phyloP scores from a whole-genome alignment of 495 filamentous ascomycete genomes.

The Penicillium psychrofluorescens region DNA sequence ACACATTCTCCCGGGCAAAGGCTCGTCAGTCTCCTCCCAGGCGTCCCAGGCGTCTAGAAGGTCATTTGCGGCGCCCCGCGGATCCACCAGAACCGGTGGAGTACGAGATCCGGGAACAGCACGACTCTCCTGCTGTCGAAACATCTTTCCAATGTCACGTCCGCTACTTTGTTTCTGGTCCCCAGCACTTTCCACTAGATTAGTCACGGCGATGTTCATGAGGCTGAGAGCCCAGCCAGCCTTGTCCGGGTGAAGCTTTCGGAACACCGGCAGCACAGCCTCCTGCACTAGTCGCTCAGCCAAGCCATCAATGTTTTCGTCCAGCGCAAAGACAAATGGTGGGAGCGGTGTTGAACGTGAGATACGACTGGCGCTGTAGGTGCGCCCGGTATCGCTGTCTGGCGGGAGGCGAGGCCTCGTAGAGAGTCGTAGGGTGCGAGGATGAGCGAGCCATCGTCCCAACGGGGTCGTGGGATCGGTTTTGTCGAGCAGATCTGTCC shows the following conservation, averaged over 20 bases:
- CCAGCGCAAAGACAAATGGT: slow-evolving; percentile 58
- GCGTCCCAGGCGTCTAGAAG: slow-evolving; percentile 1
- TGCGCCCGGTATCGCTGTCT: slow-evolving; percentile 42
- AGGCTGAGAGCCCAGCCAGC: slow-evolving; percentile 71
- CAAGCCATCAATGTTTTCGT: slow-evolving; percentile 45
- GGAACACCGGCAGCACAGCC: slow-evolving; percentile 59
- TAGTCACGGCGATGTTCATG: slow-evolving; percentile 80
- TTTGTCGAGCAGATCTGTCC: slow-evolving; percentile 59
- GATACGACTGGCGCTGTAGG: slow-evolving; percentile 49
- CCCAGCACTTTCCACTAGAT: slow-evolving; percentile 62
- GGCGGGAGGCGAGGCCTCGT: slow-evolving; percentile 58
- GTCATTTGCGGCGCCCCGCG: too few species aligned
- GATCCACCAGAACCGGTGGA: slow-evolving; percentile 21
- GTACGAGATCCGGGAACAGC: slow-evolving; percentile 19
- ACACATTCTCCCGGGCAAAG: slow-evolving; percentile 39
- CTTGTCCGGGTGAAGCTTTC: slow-evolving; percentile 60
- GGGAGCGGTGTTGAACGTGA: slow-evolving; percentile 66
- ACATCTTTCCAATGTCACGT: slow-evolving; percentile 62
- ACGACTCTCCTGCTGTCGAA: slow-evolving; percentile 51
- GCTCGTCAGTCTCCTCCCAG: slow-evolving; percentile 32
- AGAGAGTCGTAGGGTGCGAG: slow-evolving; percentile 67
- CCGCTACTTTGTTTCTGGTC: slow-evolving; percentile 41
- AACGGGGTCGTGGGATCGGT: slow-evolving; percentile 25
- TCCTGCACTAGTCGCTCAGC: slow-evolving; percentile 66
- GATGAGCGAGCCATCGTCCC: slow-evolving; percentile 58